Evolutionary conservation across 192 early-diverging fungal species (phyloP), one percentile per base, ranked within the genome.

Genomic region (Rhizoclosmatium sp.): DNA sequence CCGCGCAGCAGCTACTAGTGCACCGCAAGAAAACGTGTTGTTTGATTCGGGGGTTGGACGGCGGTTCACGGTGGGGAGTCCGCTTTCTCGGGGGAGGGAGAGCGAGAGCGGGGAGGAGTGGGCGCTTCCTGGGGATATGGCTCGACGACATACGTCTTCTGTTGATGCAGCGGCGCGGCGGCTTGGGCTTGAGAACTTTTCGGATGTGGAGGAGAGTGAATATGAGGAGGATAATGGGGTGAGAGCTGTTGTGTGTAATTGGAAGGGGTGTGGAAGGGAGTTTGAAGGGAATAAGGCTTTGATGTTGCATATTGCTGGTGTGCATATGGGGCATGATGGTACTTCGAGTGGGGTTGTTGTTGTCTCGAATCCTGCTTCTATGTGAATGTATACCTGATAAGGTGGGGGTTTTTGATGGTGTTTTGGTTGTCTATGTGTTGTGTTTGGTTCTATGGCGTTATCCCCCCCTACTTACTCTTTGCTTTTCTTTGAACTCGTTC

Each of bases 261-360:
- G 73, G 73, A 59, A 19, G 12, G 73, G 59, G 44, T 75, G 73
- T 61, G 46, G 59, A 59, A 16, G 9, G n/a, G 21, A 19, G 39
- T 62, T 75, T 58, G 59, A 58, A 19, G 54, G 58, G n/a, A 58
- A 58, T 12, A 31, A 45, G 14, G 41, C 4, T 5, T 46, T 75
- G 59, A 75, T 75, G 56, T 31, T 61, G 73, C 73, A 75, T 65
- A 47, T 75, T 59, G 59, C 45, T 9, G 44, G 67, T 3, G 60
- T 42, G 58, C 73, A 75, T 62, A 75, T 75, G 73, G 45, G 60
- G 61, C 21, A 31, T n/a, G 44, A 31, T 47, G 73, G 56, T 65
- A 45, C 21, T 49, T 10, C 49, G 21, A 59, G 23, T 58, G 54
- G 70, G 9, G 51, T 72, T 56, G 73, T 42, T 3, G 73, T 75